Conservation (phyloP, 1,139 yeast species). For the Geotrichum klebahnii region DNA sequence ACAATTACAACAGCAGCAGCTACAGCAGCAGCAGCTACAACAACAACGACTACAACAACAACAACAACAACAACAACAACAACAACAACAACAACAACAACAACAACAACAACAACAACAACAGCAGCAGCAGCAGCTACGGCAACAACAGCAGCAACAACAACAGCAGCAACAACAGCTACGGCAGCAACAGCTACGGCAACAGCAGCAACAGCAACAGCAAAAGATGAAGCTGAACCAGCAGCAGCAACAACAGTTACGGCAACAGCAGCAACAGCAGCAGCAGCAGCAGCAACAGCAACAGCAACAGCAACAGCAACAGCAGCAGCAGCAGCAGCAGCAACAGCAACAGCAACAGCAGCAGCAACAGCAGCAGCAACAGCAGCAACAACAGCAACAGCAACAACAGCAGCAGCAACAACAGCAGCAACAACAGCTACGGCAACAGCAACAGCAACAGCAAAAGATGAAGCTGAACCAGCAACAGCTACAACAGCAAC, state of each 20-base stretch:
- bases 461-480: no score
- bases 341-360: constrained; percentile 1
- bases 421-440: constrained; percentile 11
- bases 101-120: constrained; percentile 4
- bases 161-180: constrained; percentile 8
- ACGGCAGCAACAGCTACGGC: constrained; percentile 9
- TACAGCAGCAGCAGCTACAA: constrained; percentile 6
- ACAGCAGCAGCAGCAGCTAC: neutral
- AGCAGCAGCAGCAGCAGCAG: constrained; percentile 3
- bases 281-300: constrained; percentile 6
- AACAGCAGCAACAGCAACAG: constrained; percentile 17
- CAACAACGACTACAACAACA: constrained; percentile 4
- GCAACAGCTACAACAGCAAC: no score
- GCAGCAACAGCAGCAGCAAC: neutral
- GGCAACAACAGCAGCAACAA: neutral
- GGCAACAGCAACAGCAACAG: constrained; percentile 23
- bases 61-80: constrained; percentile 1
- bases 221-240: constrained; percentile 29
- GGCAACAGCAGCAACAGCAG: constrained; percentile 12
- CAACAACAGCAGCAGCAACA: neutral
- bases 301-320: neutral
- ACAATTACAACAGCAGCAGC: constrained; percentile 11
- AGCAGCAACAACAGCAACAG: constrained; percentile 3
- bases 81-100: constrained; percentile 6
- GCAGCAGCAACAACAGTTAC: constrained; percentile 20